Percentiles rank a stretch among this genome's conserved stretches.
phyloP scores from a whole-genome alignment of 2,329 filamentous ascomycete species.

The Exophiala dermatitidis region DNA sequence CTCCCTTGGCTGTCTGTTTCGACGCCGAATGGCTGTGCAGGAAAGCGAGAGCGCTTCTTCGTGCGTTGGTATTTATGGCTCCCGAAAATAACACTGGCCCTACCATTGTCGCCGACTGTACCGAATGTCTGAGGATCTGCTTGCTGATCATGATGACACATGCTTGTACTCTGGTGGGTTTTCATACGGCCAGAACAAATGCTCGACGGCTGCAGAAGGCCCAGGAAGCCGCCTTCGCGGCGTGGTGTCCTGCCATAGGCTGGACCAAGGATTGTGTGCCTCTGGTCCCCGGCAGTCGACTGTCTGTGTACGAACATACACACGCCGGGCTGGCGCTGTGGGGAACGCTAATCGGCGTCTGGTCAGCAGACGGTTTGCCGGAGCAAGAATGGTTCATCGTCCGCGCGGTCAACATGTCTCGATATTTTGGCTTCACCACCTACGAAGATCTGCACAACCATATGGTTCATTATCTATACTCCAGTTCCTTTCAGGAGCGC shows the following conservation, averaged over 20 bases:
- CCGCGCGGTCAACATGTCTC: conserved; percentile 18
- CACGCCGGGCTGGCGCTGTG: conserved; percentile 18
- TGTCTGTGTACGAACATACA: conserved; percentile 8
- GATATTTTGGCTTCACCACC: conserved; percentile 14
- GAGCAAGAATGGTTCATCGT: conserved; percentile 17
- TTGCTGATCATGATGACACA: conserved; percentile 22
- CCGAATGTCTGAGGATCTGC: conserved; percentile 11
- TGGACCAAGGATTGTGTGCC: conserved; percentile 17
- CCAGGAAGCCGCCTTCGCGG: conserved; percentile 9
- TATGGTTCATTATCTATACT: conserved; percentile 21
- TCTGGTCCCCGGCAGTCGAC: conserved; percentile 3
- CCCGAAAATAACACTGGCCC: conserved; percentile 16
- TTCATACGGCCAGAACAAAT: conserved; percentile 17
- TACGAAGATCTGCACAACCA: conserved; percentile 21
- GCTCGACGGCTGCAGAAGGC: conserved; percentile 10
- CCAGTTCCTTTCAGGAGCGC: conserved; percentile 14
- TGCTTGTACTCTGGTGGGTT: conserved; percentile 22
- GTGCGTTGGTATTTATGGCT: conserved; percentile 14
- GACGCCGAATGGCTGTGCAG: conserved; percentile 24
- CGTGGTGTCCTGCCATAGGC: conserved; percentile 16
- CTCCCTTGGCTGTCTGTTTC: conserved; percentile 22
- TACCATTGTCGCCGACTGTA: conserved; percentile 11
- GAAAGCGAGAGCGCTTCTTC: conserved; percentile 20
- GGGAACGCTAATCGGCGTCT: conserved; percentile 12
- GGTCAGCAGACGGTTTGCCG: conserved; percentile 9